phyloP scores from a whole-genome alignment of 1,284 basidiomycete genomes.

The Pseudozyma flocculosa region DNA sequence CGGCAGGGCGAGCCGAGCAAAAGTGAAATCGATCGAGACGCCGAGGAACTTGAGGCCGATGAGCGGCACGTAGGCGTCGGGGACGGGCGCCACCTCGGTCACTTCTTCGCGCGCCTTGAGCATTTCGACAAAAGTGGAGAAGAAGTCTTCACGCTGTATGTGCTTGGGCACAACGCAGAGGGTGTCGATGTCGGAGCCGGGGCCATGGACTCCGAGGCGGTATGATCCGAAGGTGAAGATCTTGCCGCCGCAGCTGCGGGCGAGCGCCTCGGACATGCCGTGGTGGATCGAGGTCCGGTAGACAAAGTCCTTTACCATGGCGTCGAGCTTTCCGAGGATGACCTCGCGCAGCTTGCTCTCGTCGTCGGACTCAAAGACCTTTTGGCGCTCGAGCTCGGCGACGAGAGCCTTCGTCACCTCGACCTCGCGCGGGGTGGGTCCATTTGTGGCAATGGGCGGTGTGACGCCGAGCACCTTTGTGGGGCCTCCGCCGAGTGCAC shows the following conservation, averaged over 20 bases:
- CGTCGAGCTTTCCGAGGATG: constrained; percentile 84
- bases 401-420: constrained; percentile 76
- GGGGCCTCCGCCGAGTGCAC: constrained; percentile 32
- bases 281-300: constrained; percentile 74
- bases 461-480: constrained; percentile 64
- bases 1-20: constrained; percentile 80
- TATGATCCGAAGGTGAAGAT: constrained; percentile 95
- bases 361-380: constrained; percentile 85
- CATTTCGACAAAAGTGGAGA: constrained; percentile 86
- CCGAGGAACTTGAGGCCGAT: constrained; percentile 89
- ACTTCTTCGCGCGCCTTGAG: constrained; percentile 81
- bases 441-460: constrained; percentile 74
- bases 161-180: constrained; percentile 96
- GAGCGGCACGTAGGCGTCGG: constrained; percentile 93
- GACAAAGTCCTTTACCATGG: constrained; percentile 92
- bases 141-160: constrained; percentile 93
- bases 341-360: constrained; percentile 87
- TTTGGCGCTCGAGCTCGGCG: constrained; percentile 82
- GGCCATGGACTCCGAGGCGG: constrained; percentile 86
- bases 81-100: constrained; percentile 86
- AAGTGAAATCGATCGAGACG: constrained; percentile 89
- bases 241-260: constrained; percentile 86
- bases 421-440: constrained; percentile 52
- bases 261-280: constrained; percentile 83
- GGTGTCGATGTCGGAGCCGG: constrained; percentile 97